A percentile compares a stretch with the other conserved stretches of the same genome.
phyloP scores from a whole-genome alignment of 2,329 filamentous ascomycete species.

The Diaporthe amygdali region DNA sequence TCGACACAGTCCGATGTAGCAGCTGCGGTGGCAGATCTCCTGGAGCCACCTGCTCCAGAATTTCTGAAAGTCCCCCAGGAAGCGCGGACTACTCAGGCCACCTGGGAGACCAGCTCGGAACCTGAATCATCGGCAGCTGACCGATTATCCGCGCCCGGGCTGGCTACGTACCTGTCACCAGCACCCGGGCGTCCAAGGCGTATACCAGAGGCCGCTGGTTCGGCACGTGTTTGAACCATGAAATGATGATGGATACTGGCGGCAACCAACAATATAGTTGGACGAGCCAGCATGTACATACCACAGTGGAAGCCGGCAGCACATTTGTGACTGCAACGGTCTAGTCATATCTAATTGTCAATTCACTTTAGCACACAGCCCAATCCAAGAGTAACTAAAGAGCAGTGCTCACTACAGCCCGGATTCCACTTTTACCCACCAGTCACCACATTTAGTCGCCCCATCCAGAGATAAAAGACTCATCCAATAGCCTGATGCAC shows the following conservation, averaged over 20 bases:
- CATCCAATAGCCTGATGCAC: too few relatives aligned
- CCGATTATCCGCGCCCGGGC: not conserved
- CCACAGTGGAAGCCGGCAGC: too few relatives aligned
- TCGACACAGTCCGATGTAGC: not conserved
- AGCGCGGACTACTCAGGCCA: not conserved
- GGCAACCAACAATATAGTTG: not conserved
- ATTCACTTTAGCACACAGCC: too few relatives aligned
- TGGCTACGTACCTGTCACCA: not conserved
- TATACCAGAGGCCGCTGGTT: not conserved
- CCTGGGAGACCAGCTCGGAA: not conserved
- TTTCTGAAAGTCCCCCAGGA: not conserved
- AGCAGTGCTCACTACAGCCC: too few relatives aligned
- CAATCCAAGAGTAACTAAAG: too few relatives aligned
- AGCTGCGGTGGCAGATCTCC: not conserved
- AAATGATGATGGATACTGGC: too few relatives aligned
- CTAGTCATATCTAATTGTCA: too few relatives aligned
- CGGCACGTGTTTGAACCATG: not conserved
- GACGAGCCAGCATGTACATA: not conserved
- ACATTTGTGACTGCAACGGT: too few relatives aligned
- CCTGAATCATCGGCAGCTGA: not conserved
- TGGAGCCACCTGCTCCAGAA: not conserved
- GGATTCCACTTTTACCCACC: too few relatives aligned
- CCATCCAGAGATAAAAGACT: too few relatives aligned
- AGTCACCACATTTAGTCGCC: too few relatives aligned
- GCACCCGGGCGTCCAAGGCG: not conserved